Evolutionary conservation across 169 alveolate genomes (phyloP), one percentile per base, ranked within the genome.

Genomic region (Plasmodium knowlesi): DNA sequence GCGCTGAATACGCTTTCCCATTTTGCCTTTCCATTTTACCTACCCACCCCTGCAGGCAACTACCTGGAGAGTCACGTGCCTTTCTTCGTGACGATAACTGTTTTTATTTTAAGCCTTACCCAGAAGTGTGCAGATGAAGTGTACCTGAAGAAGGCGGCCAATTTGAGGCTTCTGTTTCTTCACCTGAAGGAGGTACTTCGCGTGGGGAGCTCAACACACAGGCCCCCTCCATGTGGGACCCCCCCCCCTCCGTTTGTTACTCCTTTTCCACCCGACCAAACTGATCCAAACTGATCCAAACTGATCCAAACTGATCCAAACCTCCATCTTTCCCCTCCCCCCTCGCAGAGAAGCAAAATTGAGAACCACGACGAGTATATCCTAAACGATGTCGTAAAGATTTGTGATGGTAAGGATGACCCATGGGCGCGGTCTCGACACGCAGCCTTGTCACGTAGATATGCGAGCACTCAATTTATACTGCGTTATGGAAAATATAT

Each of bases 331-430:
- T 46, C 46, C 25, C 39, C 61, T 41, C 32, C 16, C 32, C 16
- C 67, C 19, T 19, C 16, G 25, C 94, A 88, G 94, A 90, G 73
- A 46, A 90, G 95, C 84, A 90, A 90, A 90, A 76, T 90, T 16
- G 95, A 90, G 37, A 90, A 90, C 54, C 95, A 90, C n/a, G 95
- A 90, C 39, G 79, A 90, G 10, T 90, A 71, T 37, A 90, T 90
- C 5, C 54, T 90, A 90, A 90, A 81, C 73, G 95, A 90, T 22
- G 74, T 50, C 8, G 30, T 90, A 70, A 90, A 90, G 6, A 25
- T 90, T 16, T 90, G 95, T 70, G 80, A 71, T 12, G 83, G 94
- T 88, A 78, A 85, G 78, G 71, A 10, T 46, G 57, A 3, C 57
- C 57, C 57, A 5, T 0, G 72, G 41, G 41, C 25, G 22, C n/a